A percentile compares a stretch with the other conserved stretches of the same genome.
phyloP scores from a whole-genome alignment of 2,329 filamentous ascomycete species.

The Fusarium abutilonis region DNA sequence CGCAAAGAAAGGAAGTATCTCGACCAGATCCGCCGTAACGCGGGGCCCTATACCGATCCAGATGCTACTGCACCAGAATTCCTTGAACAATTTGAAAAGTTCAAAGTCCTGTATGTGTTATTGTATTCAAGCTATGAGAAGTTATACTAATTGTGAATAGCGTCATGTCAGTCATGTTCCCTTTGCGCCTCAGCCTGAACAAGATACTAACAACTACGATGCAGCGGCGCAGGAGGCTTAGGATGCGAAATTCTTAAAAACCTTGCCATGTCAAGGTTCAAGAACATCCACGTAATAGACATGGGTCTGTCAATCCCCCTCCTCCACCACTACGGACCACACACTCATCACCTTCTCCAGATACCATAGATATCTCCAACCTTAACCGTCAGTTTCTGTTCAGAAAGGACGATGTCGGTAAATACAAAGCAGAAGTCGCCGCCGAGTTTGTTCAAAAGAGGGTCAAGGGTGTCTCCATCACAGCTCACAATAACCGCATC shows the following conservation, averaged over 20 bases:
- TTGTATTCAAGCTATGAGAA: neutral
- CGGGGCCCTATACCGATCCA: constrained; percentile 83
- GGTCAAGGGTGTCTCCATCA: constrained; percentile 91
- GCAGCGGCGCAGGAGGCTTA: constrained; percentile 88
- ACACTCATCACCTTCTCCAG: constrained; percentile 54
- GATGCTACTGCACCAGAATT: constrained; percentile 63
- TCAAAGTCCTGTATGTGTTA: constrained; percentile 76
- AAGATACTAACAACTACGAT: constrained; percentile 28
- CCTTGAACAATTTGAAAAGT: constrained; percentile 68
- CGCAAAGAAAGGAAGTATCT: constrained; percentile 75
- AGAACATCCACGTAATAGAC: constrained; percentile 97
- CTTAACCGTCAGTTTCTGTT: constrained; percentile 98
- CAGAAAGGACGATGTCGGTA: constrained; percentile 88
- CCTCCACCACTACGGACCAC: neutral
- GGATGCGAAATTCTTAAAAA: constrained; percentile 98
- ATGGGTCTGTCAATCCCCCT: constrained; percentile 73
- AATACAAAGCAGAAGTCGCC: constrained; percentile 91
- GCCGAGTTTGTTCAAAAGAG: constrained; percentile 90
- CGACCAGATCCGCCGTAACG: constrained; percentile 78
- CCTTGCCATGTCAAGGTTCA: constrained; percentile 93
- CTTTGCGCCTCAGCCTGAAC: constrained; percentile 11
- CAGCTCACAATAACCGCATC: constrained; percentile 91
- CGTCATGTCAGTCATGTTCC: constrained; percentile 58
- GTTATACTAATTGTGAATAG: constrained; percentile 48
- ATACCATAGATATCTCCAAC: constrained; percentile 98